These are phyloP conservation scores for Chlamydomonas sp. DNA, from an alignment of 139 green algal species.

Conservation along the genomic window DNA sequence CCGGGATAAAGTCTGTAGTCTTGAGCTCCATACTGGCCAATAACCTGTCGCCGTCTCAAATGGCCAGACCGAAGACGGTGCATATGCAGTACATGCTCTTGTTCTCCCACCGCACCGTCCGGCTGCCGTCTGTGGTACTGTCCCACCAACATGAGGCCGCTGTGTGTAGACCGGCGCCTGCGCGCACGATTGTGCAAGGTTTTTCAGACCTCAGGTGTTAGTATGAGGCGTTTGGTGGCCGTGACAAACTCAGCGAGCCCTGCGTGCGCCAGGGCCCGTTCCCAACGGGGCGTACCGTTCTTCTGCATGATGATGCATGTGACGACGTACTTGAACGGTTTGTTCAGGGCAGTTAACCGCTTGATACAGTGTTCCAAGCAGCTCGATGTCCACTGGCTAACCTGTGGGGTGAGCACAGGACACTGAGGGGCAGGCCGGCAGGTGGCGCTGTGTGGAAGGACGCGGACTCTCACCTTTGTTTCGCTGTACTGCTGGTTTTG, in stretches of 20 bases:
- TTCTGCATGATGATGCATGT: slow-evolving; percentile 87
- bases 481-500: slow-evolving; percentile 79
- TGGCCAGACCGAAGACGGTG: slow-evolving; percentile 84
- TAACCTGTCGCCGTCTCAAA: slow-evolving; percentile 40
- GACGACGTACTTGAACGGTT: slow-evolving; percentile 89
- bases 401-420: slow-evolving; percentile 48
- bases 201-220: too few relatives aligned
- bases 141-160: slow-evolving; percentile 83
- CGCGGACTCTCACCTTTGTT: slow-evolving; percentile 62
- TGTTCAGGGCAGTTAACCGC: slow-evolving; percentile 73
- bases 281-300: slow-evolving; percentile 56
- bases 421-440: not conserved
- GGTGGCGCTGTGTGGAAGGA: not conserved
- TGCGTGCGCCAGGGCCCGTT: not conserved
- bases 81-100: slow-evolving; percentile 89
- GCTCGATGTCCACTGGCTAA: slow-evolving; percentile 78
- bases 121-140: slow-evolving; percentile 76
- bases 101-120: slow-evolving; percentile 88
- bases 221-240: too few relatives aligned
- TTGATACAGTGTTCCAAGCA: slow-evolving; percentile 82
- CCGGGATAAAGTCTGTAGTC: too few relatives aligned
- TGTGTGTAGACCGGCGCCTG: slow-evolving; percentile 79
- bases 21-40: too few relatives aligned
- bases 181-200: too few relatives aligned
- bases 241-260: too few relatives aligned